These are phyloP conservation scores for Diutina rugosa DNA, from an alignment of 1,139 yeast genomes.

Conservation along the genomic window DNA sequence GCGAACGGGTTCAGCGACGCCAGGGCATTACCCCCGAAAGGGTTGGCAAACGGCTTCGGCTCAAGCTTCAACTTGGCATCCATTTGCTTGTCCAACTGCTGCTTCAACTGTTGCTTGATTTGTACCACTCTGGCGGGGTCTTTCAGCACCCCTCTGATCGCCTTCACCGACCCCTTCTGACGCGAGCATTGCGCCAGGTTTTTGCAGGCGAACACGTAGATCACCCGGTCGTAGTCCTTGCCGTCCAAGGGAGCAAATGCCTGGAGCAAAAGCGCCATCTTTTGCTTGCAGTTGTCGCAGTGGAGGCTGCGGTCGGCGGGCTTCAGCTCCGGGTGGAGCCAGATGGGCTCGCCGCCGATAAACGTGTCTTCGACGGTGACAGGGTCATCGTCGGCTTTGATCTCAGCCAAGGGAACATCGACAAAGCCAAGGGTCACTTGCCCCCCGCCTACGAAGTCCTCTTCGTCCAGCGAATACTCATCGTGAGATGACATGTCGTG, in stretches of 20 bases:
- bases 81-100: conserved; percentile 19
- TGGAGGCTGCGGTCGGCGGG: conserved; percentile 39
- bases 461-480: conserved; percentile 32
- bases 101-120: conserved; percentile 24
- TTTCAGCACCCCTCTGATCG: conserved; percentile 60
- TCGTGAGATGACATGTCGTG: conserved; percentile 8
- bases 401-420: conserved; percentile 32
- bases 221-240: conserved; percentile 63
- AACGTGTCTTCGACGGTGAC: conserved; percentile 63
- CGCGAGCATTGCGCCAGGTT: conserved; percentile 46
- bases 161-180: conserved; percentile 56
- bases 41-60: conserved; percentile 10
- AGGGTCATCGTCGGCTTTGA: conserved; percentile 17
- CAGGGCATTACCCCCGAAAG: conserved; percentile 4
- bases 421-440: conserved; percentile 49
- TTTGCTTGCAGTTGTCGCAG: conserved; percentile 53
- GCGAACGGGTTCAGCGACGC: conserved; percentile 17
- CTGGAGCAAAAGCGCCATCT: conserved; percentile 62
- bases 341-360: conserved; percentile 65
- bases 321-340: conserved; percentile 38
- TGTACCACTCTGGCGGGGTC: conserved; percentile 35
- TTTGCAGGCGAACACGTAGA: conserved; percentile 70
- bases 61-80: conserved; percentile 30
- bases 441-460: conserved; percentile 12
- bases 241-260: conserved; percentile 68